A percentile compares a stretch with the other conserved stretches of the same genome.
phyloP scores from a whole-genome alignment of 2,329 filamentous ascomycete genomes.

The Hymenoscyphus albidus region DNA sequence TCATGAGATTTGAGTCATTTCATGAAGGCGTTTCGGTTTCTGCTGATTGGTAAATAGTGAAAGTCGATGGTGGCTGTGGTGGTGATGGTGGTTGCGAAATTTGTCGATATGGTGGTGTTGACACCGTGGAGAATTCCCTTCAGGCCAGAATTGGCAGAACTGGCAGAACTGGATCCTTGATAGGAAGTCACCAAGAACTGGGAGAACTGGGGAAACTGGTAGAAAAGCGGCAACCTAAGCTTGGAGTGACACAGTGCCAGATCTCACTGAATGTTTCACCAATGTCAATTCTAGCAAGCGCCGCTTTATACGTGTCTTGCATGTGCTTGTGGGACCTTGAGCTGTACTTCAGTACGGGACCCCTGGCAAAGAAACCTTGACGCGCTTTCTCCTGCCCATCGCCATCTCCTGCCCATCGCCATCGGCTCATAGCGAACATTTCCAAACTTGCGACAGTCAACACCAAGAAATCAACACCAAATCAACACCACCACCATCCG shows the following conservation, averaged over 20 bases:
- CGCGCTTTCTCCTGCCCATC: neutral
- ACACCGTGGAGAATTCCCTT: conserved; percentile 17
- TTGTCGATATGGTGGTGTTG: conserved; percentile 15
- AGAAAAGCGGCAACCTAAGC: neutral
- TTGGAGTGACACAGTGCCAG: neutral
- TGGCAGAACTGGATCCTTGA: neutral
- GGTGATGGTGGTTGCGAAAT: neutral
- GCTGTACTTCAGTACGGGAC: neutral
- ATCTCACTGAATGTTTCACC: neutral
- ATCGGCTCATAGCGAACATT: neutral
- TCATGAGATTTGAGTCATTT: conserved; percentile 16
- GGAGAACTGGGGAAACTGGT: neutral
- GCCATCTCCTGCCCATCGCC: neutral
- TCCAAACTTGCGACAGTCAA: conserved; percentile 2
- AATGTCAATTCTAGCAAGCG: neutral
- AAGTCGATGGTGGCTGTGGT: neutral
- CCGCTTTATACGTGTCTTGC: neutral
- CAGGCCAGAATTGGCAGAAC: neutral
- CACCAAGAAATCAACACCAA: neutral
- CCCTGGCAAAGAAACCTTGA: conserved; percentile 3
- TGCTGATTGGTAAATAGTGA: neutral
- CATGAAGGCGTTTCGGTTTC: neutral
- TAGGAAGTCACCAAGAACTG: neutral
- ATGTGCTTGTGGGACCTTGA: neutral
- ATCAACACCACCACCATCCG: neutral